Evolutionary conservation across 306 rosid species (phyloP).

Genomic region (Luffa acutangula): DNA sequence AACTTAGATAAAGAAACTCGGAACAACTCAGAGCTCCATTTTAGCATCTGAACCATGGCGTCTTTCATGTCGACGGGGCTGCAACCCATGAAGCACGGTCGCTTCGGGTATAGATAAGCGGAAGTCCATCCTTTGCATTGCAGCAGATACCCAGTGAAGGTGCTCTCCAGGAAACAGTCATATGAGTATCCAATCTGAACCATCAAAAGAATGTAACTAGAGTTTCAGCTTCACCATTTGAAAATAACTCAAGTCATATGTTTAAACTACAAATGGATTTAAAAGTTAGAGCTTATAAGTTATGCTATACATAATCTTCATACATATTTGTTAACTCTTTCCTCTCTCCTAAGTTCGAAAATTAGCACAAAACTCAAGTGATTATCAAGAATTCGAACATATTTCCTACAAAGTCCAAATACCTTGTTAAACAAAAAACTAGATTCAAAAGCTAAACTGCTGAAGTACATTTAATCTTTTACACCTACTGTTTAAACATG

Average conservation of each 20-base stretch:
- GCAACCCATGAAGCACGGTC: slow-evolving; percentile 55
- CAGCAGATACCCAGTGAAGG: slow-evolving; percentile 41
- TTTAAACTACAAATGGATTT: neutral
- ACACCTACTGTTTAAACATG: neutral
- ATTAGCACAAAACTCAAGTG: neutral
- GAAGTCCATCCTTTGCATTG: slow-evolving; percentile 66
- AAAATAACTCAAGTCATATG: neutral
- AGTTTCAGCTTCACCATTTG: neutral
- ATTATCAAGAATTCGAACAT: neutral
- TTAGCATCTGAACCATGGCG: slow-evolving; percentile 39
- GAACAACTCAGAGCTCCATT: slow-evolving; percentile 52
- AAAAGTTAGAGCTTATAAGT: neutral
- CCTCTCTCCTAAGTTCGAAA: neutral
- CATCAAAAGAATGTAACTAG: neutral
- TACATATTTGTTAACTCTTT: neutral
- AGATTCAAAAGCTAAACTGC: neutral
- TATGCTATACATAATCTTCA: neutral
- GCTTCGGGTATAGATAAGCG: slow-evolving; percentile 36
- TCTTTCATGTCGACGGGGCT: slow-evolving; percentile 49
- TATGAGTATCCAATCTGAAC: slow-evolving; percentile 59
- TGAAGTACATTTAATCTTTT: neutral
- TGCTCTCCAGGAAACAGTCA: slow-evolving; percentile 43
- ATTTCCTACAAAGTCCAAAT: neutral
- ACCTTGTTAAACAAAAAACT: neutral
- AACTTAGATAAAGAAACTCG: slow-evolving; percentile 45